These are phyloP conservation scores for Clavispora asparagi DNA, from an alignment of 805 yeast genomes.

Conservation along the genomic window DNA sequence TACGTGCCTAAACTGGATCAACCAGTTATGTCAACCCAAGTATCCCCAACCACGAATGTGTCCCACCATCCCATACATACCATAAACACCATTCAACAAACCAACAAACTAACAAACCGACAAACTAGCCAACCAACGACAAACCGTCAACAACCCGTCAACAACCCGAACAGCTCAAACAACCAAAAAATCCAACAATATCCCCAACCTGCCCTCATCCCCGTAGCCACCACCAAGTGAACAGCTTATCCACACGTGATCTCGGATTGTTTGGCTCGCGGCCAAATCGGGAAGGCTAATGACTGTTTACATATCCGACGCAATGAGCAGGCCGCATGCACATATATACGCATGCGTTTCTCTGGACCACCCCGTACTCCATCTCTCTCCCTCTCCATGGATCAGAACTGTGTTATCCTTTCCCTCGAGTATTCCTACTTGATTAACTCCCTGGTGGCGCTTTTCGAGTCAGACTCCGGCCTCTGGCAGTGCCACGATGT, in stretches of 20 bases:
- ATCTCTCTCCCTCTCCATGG: conserved; percentile 6
- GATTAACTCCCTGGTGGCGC: conserved; percentile 14
- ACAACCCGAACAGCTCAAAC: no score
- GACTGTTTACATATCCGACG: background rate
- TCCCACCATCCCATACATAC: no score
- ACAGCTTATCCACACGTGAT: background rate
- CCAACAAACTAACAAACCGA: no score
- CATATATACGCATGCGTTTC: background rate
- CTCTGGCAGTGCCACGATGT: conserved; percentile 25
- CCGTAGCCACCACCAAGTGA: no score
- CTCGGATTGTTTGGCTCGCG: background rate
- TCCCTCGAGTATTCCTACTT: conserved; percentile 26
- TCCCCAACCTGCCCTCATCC: no score
- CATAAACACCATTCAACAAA: no score
- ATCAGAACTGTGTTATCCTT: conserved; percentile 18
- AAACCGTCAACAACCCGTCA: no score
- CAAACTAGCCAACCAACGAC: no score
- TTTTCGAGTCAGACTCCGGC: conserved; percentile 27
- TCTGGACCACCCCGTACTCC: background rate
- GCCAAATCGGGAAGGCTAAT: background rate
- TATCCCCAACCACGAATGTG: no score
- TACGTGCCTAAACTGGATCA: no score
- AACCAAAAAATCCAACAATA: no score
- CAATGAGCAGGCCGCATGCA: background rate
- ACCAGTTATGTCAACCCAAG: no score